A percentile compares a stretch with the other conserved stretches of the same genome.
phyloP scores from a whole-genome alignment of 1,284 basidiomycete genomes.

The Trichosporon sp. region DNA sequence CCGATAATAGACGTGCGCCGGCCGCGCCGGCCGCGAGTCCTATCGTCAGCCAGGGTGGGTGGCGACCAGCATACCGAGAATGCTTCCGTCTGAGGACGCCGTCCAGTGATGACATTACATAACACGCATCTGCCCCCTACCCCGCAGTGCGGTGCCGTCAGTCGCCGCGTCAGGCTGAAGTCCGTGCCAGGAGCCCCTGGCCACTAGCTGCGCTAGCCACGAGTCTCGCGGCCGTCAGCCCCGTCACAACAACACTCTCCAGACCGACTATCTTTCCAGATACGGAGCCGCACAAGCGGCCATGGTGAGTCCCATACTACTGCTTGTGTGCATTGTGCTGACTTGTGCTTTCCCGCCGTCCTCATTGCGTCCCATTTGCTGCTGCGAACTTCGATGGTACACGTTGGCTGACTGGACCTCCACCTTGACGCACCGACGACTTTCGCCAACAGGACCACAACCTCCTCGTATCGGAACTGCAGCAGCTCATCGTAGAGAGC shows the following conservation, averaged over 20 bases:
- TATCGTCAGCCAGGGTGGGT: neutral
- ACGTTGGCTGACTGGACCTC: constrained; percentile 5
- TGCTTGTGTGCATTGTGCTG: constrained; percentile 1
- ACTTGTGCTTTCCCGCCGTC: neutral
- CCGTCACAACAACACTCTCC: constrained; percentile 1
- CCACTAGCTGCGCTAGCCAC: neutral
- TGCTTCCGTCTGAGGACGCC: neutral
- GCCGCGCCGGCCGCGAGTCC: neutral
- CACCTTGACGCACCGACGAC: neutral
- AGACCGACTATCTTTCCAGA: neutral
- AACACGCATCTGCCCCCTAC: constrained; percentile 1
- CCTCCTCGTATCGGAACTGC: constrained; percentile 55
- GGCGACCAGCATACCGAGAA: neutral
- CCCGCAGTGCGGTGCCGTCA: constrained; percentile 8
- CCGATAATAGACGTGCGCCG: neutral
- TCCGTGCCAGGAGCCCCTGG: neutral
- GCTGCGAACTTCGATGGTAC: neutral
- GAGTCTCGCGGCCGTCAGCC: neutral
- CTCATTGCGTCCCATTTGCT: neutral
- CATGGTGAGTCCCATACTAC: constrained; percentile 11
- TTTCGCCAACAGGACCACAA: constrained; percentile 49
- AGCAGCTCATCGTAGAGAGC: constrained; percentile 78
- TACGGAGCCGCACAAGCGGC: constrained; percentile 18
- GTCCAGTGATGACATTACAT: neutral
- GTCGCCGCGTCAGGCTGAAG: constrained; percentile 3